Evolutionary conservation across 192 early-diverging fungal genomes (phyloP), one percentile per base, ranked within the genome.

Genomic region (Blastocladiella britannica): DNA sequence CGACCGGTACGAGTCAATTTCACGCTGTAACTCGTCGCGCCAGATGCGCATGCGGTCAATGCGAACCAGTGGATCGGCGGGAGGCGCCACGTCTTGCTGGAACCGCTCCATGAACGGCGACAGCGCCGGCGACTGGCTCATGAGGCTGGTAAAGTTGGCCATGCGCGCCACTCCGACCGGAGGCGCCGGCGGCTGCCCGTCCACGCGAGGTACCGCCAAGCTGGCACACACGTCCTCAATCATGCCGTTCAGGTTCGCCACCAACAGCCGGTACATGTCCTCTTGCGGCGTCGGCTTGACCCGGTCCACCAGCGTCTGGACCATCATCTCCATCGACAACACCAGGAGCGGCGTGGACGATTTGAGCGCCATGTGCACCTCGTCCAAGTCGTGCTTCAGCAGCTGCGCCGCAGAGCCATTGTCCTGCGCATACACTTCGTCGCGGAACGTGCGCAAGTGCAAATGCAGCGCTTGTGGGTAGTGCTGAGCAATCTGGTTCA

Each of bases 311-410:
- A 99, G 90, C 69, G 96, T 92, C 64, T 99, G 92, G 5, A 91
- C 84, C 89, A 99, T 96, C 1, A 86, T 90, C 72, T 99, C 93
- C 85, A 99, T 93, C 15, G 93, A 87, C 47, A 97, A 65, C 2
- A 89, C 85, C 28, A 97, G 72, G 51, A 97, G 75, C 25, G 96
- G 92, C 63, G 84, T 93, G 0, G 88, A 84, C 7, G 93, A 94
- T 64, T 97, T 99, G 26, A 97, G 73, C 64, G 85, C 82, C 18
- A 82, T 82, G 84, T 89, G 94, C 4, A 97, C 83, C 57, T 96
- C 93, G 31, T 99, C 96, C 8, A 96, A 79, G 58, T 80, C 75
- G 51, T 88, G 84, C 28, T 58, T 55, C 3, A 55, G 51, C 2
- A 63, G 12, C 55, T 74, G 74, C 31, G 57, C 56, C 12, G 60